Evolutionary conservation across 2,329 filamentous ascomycete species (phyloP), one percentile per base, ranked within the genome.

Genomic region (Sporothrix schenckii): DNA sequence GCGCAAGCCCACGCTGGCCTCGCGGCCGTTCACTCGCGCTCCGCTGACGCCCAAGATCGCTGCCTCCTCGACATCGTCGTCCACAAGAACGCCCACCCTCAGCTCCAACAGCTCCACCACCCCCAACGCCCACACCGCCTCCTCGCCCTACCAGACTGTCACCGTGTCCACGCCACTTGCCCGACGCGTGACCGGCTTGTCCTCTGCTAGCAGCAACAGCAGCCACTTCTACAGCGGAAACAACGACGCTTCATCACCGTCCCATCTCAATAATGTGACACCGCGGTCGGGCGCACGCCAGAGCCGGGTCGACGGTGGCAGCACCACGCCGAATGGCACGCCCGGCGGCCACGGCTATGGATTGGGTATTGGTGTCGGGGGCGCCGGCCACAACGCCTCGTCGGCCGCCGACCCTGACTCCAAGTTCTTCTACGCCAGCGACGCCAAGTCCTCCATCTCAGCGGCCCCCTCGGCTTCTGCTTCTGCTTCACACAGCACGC

Each of bases 401-500:
- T 27, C 78, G 21, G 75, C 79, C 16, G 24, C 54, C 27, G 70
- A 69, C 49, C 53, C 77, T 24, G 85, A 87, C 67, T 81, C 90
- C 68, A 94, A 93, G 81, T 98, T 98, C 85, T 97, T 99, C 79
- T 94, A 96, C 78, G 95, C 94, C 39, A 92, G 89, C 78, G 92
- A 97, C 75, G 91, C 86, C 27, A 75, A 77, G 80, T 53, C 50
- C 77, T 50, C 66, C 0, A 39, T 50, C 1, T n/a, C 49, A 6
- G 50, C 39, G 4, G 52, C 41, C 0, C n/a, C 54, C 54, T 44
- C 39, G 4, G 24, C 14, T 5, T 50, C 60, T 6, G 24, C 14
- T 5, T 50, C 60, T 6, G n/a, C 58, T 0, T 27, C 39, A 7
- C 58, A 61, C 21, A 19, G 65, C 13, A 63, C 69, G 27, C 71